A percentile compares a stretch with the other conserved stretches of the same genome.
phyloP scores from a whole-genome alignment of 306 rosid species.

The Quercus glauca region DNA sequence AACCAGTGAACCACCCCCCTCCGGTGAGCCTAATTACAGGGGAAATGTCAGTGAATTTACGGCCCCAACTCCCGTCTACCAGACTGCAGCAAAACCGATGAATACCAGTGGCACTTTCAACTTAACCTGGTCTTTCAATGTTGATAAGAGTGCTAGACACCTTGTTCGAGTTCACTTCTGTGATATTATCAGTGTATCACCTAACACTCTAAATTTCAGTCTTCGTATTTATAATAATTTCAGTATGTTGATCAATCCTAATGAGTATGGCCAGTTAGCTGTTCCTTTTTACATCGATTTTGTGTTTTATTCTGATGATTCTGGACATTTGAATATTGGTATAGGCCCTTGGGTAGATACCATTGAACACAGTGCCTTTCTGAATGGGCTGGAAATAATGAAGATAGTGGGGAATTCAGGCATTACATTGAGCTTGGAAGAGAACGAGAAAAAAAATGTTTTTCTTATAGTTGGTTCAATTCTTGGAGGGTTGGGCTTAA shows the following conservation, averaged over 20 bases:
- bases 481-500: constrained; percentile 27
- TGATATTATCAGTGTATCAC: background rate
- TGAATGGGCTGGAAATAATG: constrained; percentile 51
- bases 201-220: background rate
- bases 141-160: constrained; percentile 1
- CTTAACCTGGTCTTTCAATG: constrained; percentile 31
- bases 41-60: background rate
- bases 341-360: background rate
- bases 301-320: constrained; percentile 20
- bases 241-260: fast-evolving
- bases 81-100: constrained; percentile 3
- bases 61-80: constrained; percentile 19
- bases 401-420: constrained; percentile 14
- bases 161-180: constrained; percentile 44
- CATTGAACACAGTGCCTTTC: background rate
- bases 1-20: background rate
- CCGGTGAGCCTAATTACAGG: background rate
- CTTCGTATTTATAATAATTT: constrained; percentile 13
- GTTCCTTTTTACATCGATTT: constrained; percentile 23
- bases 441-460: background rate
- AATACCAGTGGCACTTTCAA: background rate
- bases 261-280: fast-evolving
- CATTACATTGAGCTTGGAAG: background rate
- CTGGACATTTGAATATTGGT: constrained; percentile 23
- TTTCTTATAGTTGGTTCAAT: constrained; percentile 21